Evolutionary conservation across 2,329 filamentous ascomycete species (phyloP).

Genomic region (Fusarium foetens): DNA sequence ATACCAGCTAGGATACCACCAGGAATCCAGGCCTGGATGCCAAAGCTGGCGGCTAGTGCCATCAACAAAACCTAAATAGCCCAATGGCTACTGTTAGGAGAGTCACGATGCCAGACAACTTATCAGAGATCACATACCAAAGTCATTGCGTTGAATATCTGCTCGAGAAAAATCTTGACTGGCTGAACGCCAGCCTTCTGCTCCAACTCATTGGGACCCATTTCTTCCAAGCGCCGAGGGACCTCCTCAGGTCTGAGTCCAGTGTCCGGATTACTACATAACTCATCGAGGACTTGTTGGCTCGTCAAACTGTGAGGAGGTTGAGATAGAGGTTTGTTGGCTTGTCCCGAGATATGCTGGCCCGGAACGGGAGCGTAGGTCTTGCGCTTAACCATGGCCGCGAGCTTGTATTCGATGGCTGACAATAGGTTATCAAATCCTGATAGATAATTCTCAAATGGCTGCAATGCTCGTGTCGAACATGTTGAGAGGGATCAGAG

Average conservation of each 20-base stretch:
- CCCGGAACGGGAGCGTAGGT: slow-evolving; percentile 14
- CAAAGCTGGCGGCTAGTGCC: slow-evolving; percentile 66
- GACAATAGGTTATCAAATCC: too few species aligned
- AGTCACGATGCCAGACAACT: not conserved
- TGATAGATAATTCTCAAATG: too few species aligned
- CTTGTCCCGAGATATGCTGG: slow-evolving; percentile 46
- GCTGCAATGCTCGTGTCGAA: too few species aligned
- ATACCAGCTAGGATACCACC: slow-evolving; percentile 63
- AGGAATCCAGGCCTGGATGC: slow-evolving; percentile 64
- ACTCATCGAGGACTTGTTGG: slow-evolving; percentile 60
- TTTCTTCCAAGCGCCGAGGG: slow-evolving; percentile 59
- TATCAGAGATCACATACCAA: slow-evolving; percentile 48
- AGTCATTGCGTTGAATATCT: slow-evolving; percentile 70
- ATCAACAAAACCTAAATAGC: slow-evolving; percentile 61
- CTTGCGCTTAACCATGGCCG: slow-evolving; percentile 53
- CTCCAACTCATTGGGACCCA: slow-evolving; percentile 67
- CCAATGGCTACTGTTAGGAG: slow-evolving; percentile 7
- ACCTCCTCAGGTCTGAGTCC: slow-evolving; percentile 64
- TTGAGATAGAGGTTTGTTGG: slow-evolving; percentile 55
- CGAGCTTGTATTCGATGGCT: too few species aligned
- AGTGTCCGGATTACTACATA: slow-evolving; percentile 61
- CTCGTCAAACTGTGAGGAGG: slow-evolving; percentile 66
- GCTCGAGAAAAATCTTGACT: slow-evolving; percentile 67
- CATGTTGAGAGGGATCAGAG: too few species aligned
- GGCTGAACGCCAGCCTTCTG: slow-evolving; percentile 57